Percentiles rank a stretch among this genome's conserved stretches.
Conservation (phyloP, 169 alveolate species). For the Plasmodium malariae region DNA sequence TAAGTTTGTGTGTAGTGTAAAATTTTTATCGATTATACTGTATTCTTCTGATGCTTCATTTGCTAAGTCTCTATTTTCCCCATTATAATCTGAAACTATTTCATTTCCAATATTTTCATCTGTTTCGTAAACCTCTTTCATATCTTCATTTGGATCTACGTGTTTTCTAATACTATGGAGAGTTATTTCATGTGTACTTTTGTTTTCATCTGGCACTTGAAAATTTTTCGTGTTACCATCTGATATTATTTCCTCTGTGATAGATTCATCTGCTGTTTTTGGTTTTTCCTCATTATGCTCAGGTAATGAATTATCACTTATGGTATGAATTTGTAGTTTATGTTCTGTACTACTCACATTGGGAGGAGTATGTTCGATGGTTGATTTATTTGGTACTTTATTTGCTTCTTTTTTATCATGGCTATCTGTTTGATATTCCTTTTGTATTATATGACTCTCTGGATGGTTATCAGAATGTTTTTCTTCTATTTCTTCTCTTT, state of each 20-base stretch:
- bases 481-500: neutral
- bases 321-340: constrained; percentile 1
- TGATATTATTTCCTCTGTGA: constrained; percentile 14
- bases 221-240: neutral
- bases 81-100: neutral
- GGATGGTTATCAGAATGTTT: neutral
- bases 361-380: neutral
- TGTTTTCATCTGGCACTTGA: neutral
- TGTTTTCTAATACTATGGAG: constrained; percentile 5
- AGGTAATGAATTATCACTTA: neutral
- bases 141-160: neutral
- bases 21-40: constrained; percentile 5
- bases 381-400: no score
- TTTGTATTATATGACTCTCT: neutral
- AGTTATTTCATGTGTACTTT: neutral
- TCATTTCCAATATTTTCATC: constrained; percentile 2
- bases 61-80: neutral
- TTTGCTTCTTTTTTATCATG: neutral
- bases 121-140: neutral
- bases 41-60: constrained; percentile 10
- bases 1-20: constrained; percentile 2
- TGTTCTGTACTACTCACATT: neutral
- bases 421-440: neutral
- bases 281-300: neutral
- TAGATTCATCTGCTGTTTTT: neutral